phyloP scores from a whole-genome alignment of 345 rosid species.

The Linum tenue region DNA sequence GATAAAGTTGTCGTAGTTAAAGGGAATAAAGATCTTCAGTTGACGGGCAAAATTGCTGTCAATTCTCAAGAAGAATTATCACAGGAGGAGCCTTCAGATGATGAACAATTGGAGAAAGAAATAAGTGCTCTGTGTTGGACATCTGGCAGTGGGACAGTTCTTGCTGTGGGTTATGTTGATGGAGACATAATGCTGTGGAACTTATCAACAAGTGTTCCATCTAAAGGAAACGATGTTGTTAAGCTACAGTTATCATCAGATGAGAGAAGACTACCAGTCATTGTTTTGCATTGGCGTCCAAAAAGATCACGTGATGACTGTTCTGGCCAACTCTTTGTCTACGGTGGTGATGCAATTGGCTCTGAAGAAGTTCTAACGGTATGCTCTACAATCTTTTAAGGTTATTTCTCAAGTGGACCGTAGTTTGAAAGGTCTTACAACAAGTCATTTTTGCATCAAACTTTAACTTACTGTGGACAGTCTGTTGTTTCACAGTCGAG shows the following conservation, averaged over 20 bases:
- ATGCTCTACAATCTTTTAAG: conserved; percentile 2
- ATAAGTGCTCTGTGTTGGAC: conserved; percentile 28
- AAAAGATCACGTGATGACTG: conserved; percentile 12
- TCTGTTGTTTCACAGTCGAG: neutral
- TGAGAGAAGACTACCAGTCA: conserved; percentile 23
- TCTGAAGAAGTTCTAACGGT: conserved; percentile 30
- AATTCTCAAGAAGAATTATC: conserved; percentile 8
- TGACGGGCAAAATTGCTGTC: conserved; percentile 14
- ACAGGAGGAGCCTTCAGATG: conserved; percentile 11
- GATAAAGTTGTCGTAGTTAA: conserved; percentile 16
- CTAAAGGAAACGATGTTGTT: conserved; percentile 15
- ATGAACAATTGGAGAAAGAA: conserved; percentile 18
- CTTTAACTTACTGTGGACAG: neutral
- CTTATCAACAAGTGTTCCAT: conserved; percentile 11
- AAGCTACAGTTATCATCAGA: conserved; percentile 23
- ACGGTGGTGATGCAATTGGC: conserved; percentile 30
- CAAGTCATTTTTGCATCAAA: neutral
- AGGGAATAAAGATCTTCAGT: conserved; percentile 22
- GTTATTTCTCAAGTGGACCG: neutral
- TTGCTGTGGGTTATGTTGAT: conserved; percentile 27
- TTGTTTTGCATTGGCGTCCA: conserved; percentile 25
- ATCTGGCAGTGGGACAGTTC: conserved; percentile 22
- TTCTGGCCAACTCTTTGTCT: conserved; percentile 23
- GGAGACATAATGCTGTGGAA: conserved; percentile 27
- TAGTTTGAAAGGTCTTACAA: neutral